Conservation (phyloP, 805 yeast species). For the Sugiyamaella mastotermitis region DNA sequence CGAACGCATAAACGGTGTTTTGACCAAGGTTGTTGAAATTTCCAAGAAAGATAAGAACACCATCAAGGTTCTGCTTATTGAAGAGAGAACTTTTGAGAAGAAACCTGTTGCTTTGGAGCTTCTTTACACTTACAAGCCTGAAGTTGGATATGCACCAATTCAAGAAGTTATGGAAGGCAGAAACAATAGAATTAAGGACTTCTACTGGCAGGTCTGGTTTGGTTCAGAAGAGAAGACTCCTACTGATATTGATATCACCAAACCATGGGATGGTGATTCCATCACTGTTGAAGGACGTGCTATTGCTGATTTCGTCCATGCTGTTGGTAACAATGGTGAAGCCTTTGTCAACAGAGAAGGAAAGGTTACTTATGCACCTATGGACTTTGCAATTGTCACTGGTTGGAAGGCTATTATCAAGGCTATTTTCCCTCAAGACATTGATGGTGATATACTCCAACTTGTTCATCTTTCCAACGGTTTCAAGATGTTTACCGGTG, state of each 20-base stretch:
- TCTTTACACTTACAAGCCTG: conserved; percentile 71
- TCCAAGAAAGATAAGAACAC: conserved; percentile 42
- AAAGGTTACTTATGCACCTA: conserved; percentile 76
- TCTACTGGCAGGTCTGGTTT: conserved; percentile 98
- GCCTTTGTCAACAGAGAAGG: conserved; percentile 88
- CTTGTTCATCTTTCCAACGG: conserved; percentile 94
- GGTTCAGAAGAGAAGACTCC: conserved; percentile 46
- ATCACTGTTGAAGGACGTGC: conserved; percentile 66
- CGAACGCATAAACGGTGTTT: conserved; percentile 63
- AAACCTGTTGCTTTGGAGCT: conserved; percentile 70
- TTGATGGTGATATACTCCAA: conserved; percentile 93
- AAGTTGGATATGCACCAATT: conserved; percentile 94
- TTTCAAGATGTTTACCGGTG: conserved; percentile 88
- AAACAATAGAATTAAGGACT: conserved; percentile 86
- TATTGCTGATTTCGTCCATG: conserved; percentile 90
- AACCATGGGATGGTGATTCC: conserved; percentile 63
- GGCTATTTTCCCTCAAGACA: conserved; percentile 94
- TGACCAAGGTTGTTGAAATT: conserved; percentile 55
- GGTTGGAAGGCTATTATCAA: conserved; percentile 98
- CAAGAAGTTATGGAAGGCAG: conserved; percentile 84
- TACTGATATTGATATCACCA: conserved; percentile 57
- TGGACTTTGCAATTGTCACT: conserved; percentile 97
- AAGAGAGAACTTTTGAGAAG: conserved; percentile 78
- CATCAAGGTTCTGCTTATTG: conserved; percentile 72
- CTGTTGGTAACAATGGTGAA: conserved; percentile 95